Evolutionary conservation across 1,284 basidiomycete genomes (phyloP).

Genomic region (Lentinula novae-zelandiae): DNA sequence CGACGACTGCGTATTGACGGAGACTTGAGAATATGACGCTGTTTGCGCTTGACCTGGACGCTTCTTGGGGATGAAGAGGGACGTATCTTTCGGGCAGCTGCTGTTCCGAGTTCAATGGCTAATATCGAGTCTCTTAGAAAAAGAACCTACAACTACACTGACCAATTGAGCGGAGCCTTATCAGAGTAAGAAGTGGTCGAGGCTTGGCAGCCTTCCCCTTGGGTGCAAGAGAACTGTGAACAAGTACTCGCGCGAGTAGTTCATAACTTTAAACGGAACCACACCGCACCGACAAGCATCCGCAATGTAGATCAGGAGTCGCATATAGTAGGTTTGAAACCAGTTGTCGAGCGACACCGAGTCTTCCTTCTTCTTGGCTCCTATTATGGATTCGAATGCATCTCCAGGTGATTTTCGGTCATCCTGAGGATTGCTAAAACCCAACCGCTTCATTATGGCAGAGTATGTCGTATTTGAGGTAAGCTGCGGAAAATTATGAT

Average conservation of each 20-base stretch:
- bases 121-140: not conserved
- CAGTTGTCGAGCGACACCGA: constrained; percentile 19
- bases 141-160: not conserved
- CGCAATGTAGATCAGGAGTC: constrained; percentile 19
- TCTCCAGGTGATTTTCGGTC: constrained; percentile 23
- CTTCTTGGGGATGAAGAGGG: not conserved
- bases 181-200: not conserved
- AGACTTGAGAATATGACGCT: not conserved
- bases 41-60: not conserved
- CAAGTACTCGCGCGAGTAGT: not conserved
- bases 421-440: constrained; percentile 14
- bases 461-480: constrained; percentile 26
- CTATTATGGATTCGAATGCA: constrained; percentile 26
- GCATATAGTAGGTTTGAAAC: constrained; percentile 20
- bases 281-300: constrained; percentile 17
- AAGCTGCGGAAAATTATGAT: constrained; percentile 4
- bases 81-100: not conserved
- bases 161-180: not conserved
- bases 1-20: not conserved
- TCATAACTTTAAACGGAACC: not conserved
- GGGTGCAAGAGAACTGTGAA: not conserved
- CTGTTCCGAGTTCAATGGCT: not conserved
- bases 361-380: constrained; percentile 22
- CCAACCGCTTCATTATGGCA: constrained; percentile 24
- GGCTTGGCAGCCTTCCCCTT: not conserved